phyloP scores from a whole-genome alignment of 2,329 filamentous ascomycete species.

The Saccharata proteae region DNA sequence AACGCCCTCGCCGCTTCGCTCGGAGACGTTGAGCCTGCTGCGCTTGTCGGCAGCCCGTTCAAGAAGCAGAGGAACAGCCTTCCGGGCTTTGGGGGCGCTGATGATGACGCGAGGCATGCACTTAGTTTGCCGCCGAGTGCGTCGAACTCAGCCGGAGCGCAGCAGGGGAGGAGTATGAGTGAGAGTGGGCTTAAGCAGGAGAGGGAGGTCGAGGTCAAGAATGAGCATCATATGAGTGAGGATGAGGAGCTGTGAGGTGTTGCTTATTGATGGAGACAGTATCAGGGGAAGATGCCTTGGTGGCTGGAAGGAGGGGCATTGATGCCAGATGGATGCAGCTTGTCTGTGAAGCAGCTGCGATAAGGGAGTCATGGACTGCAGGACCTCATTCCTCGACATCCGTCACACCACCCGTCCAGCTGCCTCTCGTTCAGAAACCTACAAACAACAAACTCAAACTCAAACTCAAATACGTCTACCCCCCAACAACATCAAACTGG shows the following conservation, averaged over 20 bases:
- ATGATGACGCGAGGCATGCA: slow-evolving; percentile 28
- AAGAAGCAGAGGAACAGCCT: slow-evolving; percentile 63
- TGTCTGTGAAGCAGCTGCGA: too few relatives aligned
- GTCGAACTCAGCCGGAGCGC: slow-evolving; percentile 18
- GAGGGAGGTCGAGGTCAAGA: slow-evolving; percentile 12
- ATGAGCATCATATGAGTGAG: slow-evolving; percentile 27
- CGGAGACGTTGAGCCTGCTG: slow-evolving; percentile 35
- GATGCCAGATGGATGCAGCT: too few relatives aligned
- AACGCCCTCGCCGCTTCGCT: slow-evolving; percentile 3
- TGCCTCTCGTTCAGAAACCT: too few relatives aligned
- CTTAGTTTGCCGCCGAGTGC: slow-evolving; percentile 20
- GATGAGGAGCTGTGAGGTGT: slow-evolving; percentile 32
- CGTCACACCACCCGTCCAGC: too few relatives aligned
- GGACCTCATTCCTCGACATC: too few relatives aligned
- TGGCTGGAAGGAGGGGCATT: too few relatives aligned
- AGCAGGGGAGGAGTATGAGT: slow-evolving; percentile 2
- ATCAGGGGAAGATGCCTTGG: too few relatives aligned
- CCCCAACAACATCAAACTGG: too few relatives aligned
- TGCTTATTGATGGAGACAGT: too few relatives aligned
- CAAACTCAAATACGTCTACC: too few relatives aligned
- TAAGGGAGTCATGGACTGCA: too few relatives aligned
- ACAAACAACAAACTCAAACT: too few relatives aligned
- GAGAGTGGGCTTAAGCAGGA: slow-evolving; percentile 10
- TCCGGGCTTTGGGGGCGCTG: slow-evolving; percentile 35
- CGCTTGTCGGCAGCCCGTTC: slow-evolving; percentile 53